Evolutionary conservation across 306 rosid species (phyloP), one percentile per base, ranked within the genome.

Genomic region (Dryas alaskensis): DNA sequence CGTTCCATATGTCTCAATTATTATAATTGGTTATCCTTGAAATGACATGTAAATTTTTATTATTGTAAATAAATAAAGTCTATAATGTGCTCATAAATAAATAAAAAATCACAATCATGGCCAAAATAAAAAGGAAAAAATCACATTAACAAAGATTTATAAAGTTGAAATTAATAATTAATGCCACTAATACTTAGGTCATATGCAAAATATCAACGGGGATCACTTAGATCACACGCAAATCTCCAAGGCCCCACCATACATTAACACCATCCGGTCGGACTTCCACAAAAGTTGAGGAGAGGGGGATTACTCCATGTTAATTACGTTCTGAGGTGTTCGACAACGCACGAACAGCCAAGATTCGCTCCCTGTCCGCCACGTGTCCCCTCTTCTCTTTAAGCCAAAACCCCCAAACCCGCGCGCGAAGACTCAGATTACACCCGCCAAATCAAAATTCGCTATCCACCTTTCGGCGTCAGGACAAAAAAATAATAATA

Each of bases 321-420:
- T n/a, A n/a, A n/a, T n/a, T n/a, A n/a, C n/a, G n/a, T 27, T 27
- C 31, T 0, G 31, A 4, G 13, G 37, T 49, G 76, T 46, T 49
- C 73, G 58, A 58, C 67, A 46, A 8, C 71, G 73, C 77, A 57
- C 74, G 55, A 46, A 54, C 69, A 67, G 46, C 77, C 80, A 31
- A 60, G 70, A 67, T 87, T 73, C 70, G 8, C 74, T 79, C 55
- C 9, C 1, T 1, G 8, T 5, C 51, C 16, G 76, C 83, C 90
- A 83, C 92, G 92, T 82, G 89, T 77, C 70, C 17, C 45, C 17
- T 70, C 65, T 19, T 60, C 45, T 57, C 69, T 10, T 10, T 5
- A 49, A 47, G 45, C 65, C 22, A 27, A n/a, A 51, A 45, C 57
- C 22, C 42, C 27, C 45, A 63, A 66, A 57, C 44, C 73, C 80